These are phyloP conservation scores for Wickerhamomyces kurtzmanii DNA, from an alignment of 805 yeast species.

Conservation along the genomic window DNA sequence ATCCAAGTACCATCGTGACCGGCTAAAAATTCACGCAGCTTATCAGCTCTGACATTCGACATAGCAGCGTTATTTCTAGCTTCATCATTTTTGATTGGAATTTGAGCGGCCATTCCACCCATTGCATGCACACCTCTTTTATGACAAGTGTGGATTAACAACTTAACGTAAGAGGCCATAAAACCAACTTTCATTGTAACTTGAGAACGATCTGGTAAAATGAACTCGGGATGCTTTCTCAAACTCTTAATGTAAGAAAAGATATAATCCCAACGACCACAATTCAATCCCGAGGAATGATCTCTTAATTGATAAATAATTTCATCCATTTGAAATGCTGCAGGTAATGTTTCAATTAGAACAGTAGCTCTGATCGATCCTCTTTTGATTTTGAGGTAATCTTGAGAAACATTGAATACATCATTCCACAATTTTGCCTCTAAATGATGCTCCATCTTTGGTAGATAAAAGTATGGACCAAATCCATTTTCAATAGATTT, in stretches of 20 bases:
- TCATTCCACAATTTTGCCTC: constrained; percentile 84
- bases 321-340: constrained; percentile 82
- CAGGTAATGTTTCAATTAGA: constrained; percentile 75
- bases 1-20: constrained; percentile 91
- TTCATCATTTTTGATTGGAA: constrained; percentile 68
- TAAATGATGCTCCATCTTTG: constrained; percentile 79
- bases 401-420: constrained; percentile 69
- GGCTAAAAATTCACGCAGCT: constrained; percentile 62
- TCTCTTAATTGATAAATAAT: constrained; percentile 67
- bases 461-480: constrained; percentile 77
- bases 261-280: constrained; percentile 89
- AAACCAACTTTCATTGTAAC: constrained; percentile 79
- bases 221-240: constrained; percentile 54
- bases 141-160: constrained; percentile 66
- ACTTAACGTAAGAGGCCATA: constrained; percentile 70
- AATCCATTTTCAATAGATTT: constrained; percentile 52
- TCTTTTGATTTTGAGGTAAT: constrained; percentile 54
- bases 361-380: constrained; percentile 80
- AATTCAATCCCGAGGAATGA: constrained; percentile 75
- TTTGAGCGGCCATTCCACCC: constrained; percentile 90
- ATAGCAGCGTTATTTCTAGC: constrained; percentile 55
- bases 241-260: constrained; percentile 71
- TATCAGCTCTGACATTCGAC: constrained; percentile 65
- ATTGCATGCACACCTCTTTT: constrained; percentile 75
- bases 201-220: constrained; percentile 68